Conservation (phyloP, 192 early-diverging fungal genomes). For the Coemansia reversa region DNA sequence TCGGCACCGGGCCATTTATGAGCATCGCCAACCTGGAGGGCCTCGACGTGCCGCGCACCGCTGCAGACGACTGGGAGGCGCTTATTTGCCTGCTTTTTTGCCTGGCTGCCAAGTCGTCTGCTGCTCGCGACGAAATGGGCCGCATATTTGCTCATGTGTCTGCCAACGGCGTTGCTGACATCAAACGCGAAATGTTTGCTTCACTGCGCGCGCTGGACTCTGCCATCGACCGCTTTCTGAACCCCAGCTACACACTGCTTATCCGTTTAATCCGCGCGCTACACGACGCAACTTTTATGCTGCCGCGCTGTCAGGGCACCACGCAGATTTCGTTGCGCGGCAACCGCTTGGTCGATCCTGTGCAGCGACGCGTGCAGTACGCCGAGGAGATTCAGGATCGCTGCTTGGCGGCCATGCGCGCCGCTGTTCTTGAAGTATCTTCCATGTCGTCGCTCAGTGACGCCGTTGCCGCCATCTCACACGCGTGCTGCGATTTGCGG, state of each 20-base stretch:
- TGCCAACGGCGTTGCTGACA: slow-evolving; percentile 22
- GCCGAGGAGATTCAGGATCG: slow-evolving; percentile 36
- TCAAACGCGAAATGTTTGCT: slow-evolving; percentile 40
- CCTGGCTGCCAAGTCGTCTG: slow-evolving; percentile 22
- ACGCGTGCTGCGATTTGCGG: slow-evolving; percentile 20
- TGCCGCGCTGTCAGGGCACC: slow-evolving; percentile 41
- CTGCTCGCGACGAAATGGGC: slow-evolving; percentile 32
- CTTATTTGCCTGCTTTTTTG: slow-evolving; percentile 42
- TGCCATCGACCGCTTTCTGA: slow-evolving; percentile 23
- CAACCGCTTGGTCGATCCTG: slow-evolving; percentile 38
- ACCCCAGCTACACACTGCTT: slow-evolving; percentile 21
- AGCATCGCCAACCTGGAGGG: slow-evolving; percentile 50
- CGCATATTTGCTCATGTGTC: slow-evolving; percentile 17
- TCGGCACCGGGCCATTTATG: slow-evolving; percentile 51
- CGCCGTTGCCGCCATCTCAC: slow-evolving; percentile 27
- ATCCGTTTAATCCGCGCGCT: slow-evolving; percentile 35
- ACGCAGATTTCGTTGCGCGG: slow-evolving; percentile 33
- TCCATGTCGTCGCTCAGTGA: slow-evolving; percentile 18
- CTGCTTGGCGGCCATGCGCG: slow-evolving; percentile 22
- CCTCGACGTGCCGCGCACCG: slow-evolving; percentile 41
- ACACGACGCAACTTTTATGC: slow-evolving; percentile 27
- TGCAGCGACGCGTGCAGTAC: slow-evolving; percentile 39
- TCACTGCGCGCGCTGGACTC: slow-evolving; percentile 18
- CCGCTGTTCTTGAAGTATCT: slow-evolving; percentile 7
- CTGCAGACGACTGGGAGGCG: slow-evolving; percentile 50